Base-by-base conservation (phyloP, 495 filamentous ascomycete genomes). In the Ascodesmis nigricans region DNA sequence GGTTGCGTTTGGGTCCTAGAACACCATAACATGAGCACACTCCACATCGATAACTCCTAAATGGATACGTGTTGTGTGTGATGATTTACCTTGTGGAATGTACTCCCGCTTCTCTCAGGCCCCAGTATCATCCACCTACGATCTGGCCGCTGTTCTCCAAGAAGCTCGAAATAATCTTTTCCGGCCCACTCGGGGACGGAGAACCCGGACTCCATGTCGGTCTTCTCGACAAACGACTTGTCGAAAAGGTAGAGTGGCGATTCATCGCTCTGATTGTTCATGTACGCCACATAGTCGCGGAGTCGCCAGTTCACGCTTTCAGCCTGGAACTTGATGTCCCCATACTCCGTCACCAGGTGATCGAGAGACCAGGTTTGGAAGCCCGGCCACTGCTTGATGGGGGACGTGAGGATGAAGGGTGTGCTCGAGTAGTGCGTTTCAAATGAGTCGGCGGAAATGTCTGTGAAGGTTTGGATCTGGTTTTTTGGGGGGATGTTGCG, bases 191-290 rank as follows among this genome's bases (percentile, higher is more conserved):
- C 58, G 0, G 87, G 87, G n/a, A 71, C 63, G 69, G 73, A 79
- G 51, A 92, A 97, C 2, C 66, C 61, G 5, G 68, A 63, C 19
- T 62, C 62, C 6, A 57, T 54, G 18, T 55, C 55, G 71, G 91
- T 93, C 52, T 92, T 95, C 42, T 81, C 71, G 5, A 75, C 79
- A 45, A 97, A 97, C 9, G 60, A 60, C 4, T 71, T 63, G 47
- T 97, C 87, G 47, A 97, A 97, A 14, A 97, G 64, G 49, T 95
- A 97, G 1, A 97, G 59, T 0, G 87, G 87, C 40, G 74, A 81
- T 52, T 97, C 87, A 39, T 97, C 87, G 54, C 63, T 81, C 26
- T 47, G 45, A 49, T 90, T 66, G 11, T 59, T 55, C 78, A 92
- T 79, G 53, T 97, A 97, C 29, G 73, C 62, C 18, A 69, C 60